Conservation (phyloP, 1,284 basidiomycete species). For the Phylloporus sp. region DNA sequence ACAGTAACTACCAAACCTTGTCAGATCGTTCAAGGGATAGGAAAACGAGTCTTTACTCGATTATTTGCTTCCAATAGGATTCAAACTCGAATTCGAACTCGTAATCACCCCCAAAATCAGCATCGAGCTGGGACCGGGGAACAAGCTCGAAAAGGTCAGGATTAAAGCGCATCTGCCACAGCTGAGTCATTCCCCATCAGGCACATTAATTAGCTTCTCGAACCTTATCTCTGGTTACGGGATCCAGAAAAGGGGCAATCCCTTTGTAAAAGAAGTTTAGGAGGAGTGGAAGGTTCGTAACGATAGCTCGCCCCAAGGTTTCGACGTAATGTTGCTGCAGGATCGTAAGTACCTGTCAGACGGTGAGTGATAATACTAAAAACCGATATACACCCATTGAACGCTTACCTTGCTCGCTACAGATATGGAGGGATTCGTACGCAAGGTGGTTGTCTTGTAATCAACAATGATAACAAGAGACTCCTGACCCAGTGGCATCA, state of each 20-base stretch:
- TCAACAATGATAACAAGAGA: constrained; percentile 83
- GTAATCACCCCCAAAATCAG: constrained; percentile 81
- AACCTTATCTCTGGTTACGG: constrained; percentile 89
- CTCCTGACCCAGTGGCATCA: constrained; percentile 84
- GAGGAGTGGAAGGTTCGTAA: constrained; percentile 81
- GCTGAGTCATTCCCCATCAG: constrained; percentile 2
- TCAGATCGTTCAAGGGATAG: constrained; percentile 1
- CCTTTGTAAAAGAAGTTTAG: constrained; percentile 89
- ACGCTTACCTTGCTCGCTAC: constrained; percentile 67
- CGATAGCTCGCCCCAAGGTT: constrained; percentile 84
- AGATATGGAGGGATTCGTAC: constrained; percentile 81
- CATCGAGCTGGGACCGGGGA: constrained; percentile 76
- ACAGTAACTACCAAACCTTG: constrained; percentile 48
- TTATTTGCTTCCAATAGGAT: constrained; percentile 80
- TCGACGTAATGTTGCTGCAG: constrained; percentile 93
- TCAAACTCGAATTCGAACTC: constrained; percentile 79
- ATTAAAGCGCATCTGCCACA: constrained; percentile 83
- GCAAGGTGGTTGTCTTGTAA: constrained; percentile 80
- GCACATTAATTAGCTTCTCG: neutral
- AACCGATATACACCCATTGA: neutral
- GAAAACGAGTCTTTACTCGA: constrained; percentile 49
- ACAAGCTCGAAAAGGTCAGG: constrained; percentile 80
- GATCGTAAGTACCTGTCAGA: constrained; percentile 68
- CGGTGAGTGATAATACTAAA: neutral
- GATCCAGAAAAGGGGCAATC: constrained; percentile 88